These are phyloP conservation scores for Adansonia digitata DNA, from an alignment of 345 rosid species.

Conservation along the genomic window DNA sequence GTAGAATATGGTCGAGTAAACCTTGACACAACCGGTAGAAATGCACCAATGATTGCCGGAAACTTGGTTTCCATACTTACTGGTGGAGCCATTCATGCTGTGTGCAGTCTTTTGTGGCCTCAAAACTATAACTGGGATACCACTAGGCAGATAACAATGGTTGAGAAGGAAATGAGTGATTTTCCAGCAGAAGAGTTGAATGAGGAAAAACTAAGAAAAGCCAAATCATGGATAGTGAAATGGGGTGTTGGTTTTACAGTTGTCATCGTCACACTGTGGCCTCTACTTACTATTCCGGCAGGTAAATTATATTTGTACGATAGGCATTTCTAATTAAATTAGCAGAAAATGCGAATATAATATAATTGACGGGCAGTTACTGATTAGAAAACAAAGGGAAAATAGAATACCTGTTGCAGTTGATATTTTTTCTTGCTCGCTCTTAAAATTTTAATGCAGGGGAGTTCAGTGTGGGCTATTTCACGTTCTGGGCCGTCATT, in stretches of 20 bases:
- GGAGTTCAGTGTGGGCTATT: constrained; percentile 64
- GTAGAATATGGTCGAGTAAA: constrained; percentile 60
- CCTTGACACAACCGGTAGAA: constrained; percentile 72
- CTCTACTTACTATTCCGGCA: constrained; percentile 70
- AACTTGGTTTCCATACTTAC: constrained; percentile 70
- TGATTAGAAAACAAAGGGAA: neutral
- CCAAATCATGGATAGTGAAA: constrained; percentile 75
- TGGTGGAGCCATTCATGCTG: constrained; percentile 73
- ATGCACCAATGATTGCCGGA: constrained; percentile 81
- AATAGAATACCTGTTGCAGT: neutral
- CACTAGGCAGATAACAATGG: constrained; percentile 73
- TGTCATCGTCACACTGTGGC: constrained; percentile 71
- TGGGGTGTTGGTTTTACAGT: constrained; percentile 80
- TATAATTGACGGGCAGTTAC: neutral
- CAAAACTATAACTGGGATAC: constrained; percentile 82
- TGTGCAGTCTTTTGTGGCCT: constrained; percentile 59
- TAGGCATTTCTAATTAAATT: neutral
- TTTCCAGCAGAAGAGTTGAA: constrained; percentile 59
- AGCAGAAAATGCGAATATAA: neutral
- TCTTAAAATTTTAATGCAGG: constrained; percentile 29
- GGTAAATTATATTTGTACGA: constrained; percentile 36
- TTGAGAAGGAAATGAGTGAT: constrained; percentile 34
- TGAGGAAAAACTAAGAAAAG: constrained; percentile 66
- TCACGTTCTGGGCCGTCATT: constrained; percentile 83
- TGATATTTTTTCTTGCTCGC: neutral